Conservation (phyloP, 1,284 basidiomycete species). For the Gomphus sp. region DNA sequence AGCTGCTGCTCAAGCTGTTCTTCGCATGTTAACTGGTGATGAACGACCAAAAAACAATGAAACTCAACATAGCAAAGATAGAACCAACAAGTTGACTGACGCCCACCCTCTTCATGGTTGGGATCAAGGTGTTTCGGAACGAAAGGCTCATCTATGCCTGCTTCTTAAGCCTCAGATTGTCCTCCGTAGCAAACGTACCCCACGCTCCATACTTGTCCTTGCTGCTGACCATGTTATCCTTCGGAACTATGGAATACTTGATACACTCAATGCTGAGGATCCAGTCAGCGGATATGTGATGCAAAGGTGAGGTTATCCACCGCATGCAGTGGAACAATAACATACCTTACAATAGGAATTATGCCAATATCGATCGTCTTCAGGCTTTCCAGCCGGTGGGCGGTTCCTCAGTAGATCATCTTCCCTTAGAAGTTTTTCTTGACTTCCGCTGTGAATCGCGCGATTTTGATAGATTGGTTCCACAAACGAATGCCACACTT, state of each 20-base stretch:
- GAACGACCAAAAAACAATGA: conserved; percentile 24
- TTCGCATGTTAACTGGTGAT: conserved; percentile 46
- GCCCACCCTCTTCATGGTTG: conserved; percentile 62
- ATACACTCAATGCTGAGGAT: conserved; percentile 73
- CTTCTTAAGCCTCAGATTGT: conserved; percentile 91
- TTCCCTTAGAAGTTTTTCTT: conserved; percentile 86
- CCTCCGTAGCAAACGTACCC: conserved; percentile 55
- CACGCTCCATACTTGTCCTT: conserved; percentile 65
- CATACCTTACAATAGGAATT: conserved; percentile 41
- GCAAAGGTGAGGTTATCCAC: conserved; percentile 47
- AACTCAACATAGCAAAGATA: conserved; percentile 15
- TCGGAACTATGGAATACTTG: conserved; percentile 77
- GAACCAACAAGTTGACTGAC: background rate
- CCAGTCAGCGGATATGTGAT: conserved; percentile 81
- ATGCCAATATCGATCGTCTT: conserved; percentile 66
- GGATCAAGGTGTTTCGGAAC: conserved; percentile 53
- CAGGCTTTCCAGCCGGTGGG: conserved; percentile 81
- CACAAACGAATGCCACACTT: conserved; percentile 80
- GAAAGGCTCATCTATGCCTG: conserved; percentile 72
- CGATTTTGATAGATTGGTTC: conserved; percentile 84
- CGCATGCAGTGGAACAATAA: background rate
- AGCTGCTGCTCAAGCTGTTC: conserved; percentile 51
- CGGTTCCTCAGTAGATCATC: conserved; percentile 32
- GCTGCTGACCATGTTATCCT: conserved; percentile 79
- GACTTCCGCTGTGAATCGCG: conserved; percentile 76